Base-by-base conservation (phyloP, 805 yeast species). In the Teunomyces funiuensis region DNA sequence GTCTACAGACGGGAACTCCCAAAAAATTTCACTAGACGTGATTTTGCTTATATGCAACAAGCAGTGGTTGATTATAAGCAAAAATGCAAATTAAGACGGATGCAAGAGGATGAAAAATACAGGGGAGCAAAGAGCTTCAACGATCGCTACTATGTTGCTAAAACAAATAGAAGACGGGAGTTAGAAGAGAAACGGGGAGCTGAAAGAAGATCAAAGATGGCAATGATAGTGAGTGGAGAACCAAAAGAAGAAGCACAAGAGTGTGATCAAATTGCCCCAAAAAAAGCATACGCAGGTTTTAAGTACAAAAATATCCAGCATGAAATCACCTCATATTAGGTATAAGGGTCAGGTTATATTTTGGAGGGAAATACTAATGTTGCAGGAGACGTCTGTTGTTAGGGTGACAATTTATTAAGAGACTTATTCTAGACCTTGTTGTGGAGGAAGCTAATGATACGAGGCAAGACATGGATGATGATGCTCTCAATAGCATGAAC, bases 231-330 rank as follows among this genome's bases (percentile, higher is more conserved):
- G 9, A 20, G 19, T n/a, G 7, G 6, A 5, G 34, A 31, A 13
- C 25, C 34, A 31, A 31, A 31, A 25, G 20, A n/a, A 25, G 34
- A 31, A 10, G 11, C 22, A 8, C 34, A 18, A 31, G 13, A 18
- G 16, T 31, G 34, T 31, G 34, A 9, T n/a, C 13, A 19, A n/a
- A 31, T 31, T n/a, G 23, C 34, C 22, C 34, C 34, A 18, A 31
- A 18, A 20, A 31, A 18, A 18, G 18, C 19, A 31, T 31, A 31
- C 34, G 18, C 34, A 31, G 34, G 34, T 31, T 31, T 31, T 16
- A 31, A 31, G 34, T 31, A 31, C 25, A 31, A 31, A 20, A 31
- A 31, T 31, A 20, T 18, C 11, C 18, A 18, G 3, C 23, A 31
- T 17, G 34, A 31, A 31, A 11, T 31, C 23, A 18, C 25, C 14